phyloP scores from a whole-genome alignment of 257 asterid species.

The Phtheirospermum japonicum region DNA sequence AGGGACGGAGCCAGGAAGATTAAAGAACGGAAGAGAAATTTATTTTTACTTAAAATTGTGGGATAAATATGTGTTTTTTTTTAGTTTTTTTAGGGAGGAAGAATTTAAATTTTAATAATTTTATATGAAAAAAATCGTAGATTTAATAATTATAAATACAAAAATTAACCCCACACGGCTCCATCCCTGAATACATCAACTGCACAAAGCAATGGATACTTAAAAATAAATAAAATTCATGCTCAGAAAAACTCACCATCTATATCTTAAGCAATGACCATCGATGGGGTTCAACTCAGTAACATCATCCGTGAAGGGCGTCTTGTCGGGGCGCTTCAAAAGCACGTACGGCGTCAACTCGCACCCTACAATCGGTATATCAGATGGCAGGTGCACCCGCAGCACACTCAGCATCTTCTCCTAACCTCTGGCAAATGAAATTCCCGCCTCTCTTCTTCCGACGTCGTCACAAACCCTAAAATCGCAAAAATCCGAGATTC shows the following conservation, averaged over 20 bases:
- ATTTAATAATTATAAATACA: no score
- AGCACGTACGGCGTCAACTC: conserved; percentile 92
- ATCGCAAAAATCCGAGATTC: conserved; percentile 29
- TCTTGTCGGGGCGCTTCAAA: conserved; percentile 55
- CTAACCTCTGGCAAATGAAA: conserved; percentile 16
- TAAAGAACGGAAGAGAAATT: no score
- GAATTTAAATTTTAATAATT: no score
- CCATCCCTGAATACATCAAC: not conserved
- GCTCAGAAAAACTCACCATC: conserved; percentile 52
- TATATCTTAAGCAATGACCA: conserved; percentile 69
- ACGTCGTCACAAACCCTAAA: conserved; percentile 26
- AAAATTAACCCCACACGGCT: no score
- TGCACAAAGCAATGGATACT: not conserved
- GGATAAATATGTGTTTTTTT: no score
- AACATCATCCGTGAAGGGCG: conserved; percentile 60
- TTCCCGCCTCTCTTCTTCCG: conserved; percentile 27
- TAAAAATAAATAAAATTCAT: not conserved
- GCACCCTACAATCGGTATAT: conserved; percentile 94
- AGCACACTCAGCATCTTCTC: conserved; percentile 82
- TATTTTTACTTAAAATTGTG: no score
- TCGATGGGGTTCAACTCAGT: conserved; percentile 64
- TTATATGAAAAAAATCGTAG: no score
- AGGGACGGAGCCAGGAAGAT: no score
- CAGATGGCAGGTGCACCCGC: conserved; percentile 93
- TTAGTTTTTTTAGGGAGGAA: no score